phyloP scores from a whole-genome alignment of 228 moss, liverwort and hornwort species.

The Sphagnum fallax region DNA sequence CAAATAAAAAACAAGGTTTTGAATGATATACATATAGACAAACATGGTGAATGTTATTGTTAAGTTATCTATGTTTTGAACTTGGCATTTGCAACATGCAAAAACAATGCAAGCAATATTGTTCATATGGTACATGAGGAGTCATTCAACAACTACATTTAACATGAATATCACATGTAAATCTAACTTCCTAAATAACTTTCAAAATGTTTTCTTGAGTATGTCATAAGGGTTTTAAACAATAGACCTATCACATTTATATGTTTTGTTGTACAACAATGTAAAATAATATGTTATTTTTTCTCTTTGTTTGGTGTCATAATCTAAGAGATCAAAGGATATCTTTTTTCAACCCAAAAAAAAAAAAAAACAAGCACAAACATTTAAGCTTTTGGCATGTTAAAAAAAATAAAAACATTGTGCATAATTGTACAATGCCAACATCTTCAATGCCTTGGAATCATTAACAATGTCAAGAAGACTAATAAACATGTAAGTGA shows the following conservation, averaged over 20 bases:
- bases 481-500: constrained; percentile 3
- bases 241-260: not conserved
- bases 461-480: constrained; percentile 3
- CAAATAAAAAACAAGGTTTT: not conserved
- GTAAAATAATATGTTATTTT: not conserved
- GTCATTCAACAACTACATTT: not conserved
- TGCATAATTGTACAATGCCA: not conserved
- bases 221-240: not conserved
- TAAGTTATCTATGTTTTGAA: not conserved
- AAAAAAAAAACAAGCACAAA: too few relatives aligned
- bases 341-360: not conserved
- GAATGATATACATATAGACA: not conserved
- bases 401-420: not conserved
- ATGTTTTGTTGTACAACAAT: not conserved
- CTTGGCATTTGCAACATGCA: not conserved
- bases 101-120: not conserved
- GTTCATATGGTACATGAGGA: too few relatives aligned
- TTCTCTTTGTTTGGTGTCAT: not conserved
- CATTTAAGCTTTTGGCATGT: not conserved
- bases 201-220: not conserved
- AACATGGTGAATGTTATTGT: not conserved
- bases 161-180: not conserved
- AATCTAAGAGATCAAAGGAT: not conserved
- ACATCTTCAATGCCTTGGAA: not conserved
- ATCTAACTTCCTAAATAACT: not conserved